Conservation (phyloP, 129 eudicot genomes). For the carrot (Daucus carota) region DH1_v3.0 NC_030383.2:44616001-44616500, state of each 20-base stretch:
- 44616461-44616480: not conserved
- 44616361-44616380: not conserved
- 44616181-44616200: not conserved
- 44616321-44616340: not conserved
- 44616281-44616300: not conserved
- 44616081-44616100: too few species aligned
- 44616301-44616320: not conserved
- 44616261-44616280: not conserved
- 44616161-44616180: not conserved
- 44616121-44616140: too few species aligned
- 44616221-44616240: not conserved
- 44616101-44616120: too few species aligned
- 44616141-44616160: not conserved
- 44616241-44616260: too few species aligned
- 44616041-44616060: too few species aligned
- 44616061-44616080: too few species aligned
- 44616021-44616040: too few species aligned
- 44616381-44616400: too few species aligned
- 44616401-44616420: not conserved
- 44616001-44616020: too few species aligned
- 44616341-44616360: not conserved
- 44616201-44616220: slow-evolving; percentile 1
- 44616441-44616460: not conserved
- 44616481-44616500: not conserved
- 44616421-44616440: not conserved